Percentiles rank a stretch among this genome's conserved stretches.
phyloP scores from a whole-genome alignment of 2,329 filamentous ascomycete species.

The Talaromyces albobiverticillius region DNA sequence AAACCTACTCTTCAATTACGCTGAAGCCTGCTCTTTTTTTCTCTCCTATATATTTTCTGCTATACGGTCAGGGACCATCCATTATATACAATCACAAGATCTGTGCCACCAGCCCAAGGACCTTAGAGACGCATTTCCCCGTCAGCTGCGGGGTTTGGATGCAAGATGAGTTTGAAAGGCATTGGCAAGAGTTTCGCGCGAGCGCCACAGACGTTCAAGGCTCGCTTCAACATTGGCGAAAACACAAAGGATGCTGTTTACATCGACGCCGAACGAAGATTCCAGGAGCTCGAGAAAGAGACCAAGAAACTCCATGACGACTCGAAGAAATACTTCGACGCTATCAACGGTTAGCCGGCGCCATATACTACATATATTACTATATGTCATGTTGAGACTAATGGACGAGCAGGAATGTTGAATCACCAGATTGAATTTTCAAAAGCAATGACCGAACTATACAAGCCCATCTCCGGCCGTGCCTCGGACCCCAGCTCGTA shows the following conservation, averaged over 20 bases:
- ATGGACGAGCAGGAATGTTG: conserved; percentile 67
- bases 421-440: conserved; percentile 98
- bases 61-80: not conserved
- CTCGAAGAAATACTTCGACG: conserved; percentile 94
- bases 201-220: conserved; percentile 88
- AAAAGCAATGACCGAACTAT: conserved; percentile 90
- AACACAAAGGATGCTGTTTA: conserved; percentile 94
- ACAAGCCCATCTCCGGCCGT: conserved; percentile 95
- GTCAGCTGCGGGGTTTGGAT: conserved; percentile 13
- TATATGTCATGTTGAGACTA: not conserved
- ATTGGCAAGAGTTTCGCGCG: conserved; percentile 85
- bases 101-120: not conserved
- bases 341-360: conserved; percentile 79
- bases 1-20: not conserved
- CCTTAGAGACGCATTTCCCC: not conserved
- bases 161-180: conserved; percentile 89
- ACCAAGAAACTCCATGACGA: conserved; percentile 97
- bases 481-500: conserved; percentile 88
- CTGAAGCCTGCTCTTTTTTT: not conserved
- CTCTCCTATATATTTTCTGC: not conserved
- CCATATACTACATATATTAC: not conserved
- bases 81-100: not conserved
- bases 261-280: conserved; percentile 88
- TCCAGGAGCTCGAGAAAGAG: conserved; percentile 89
- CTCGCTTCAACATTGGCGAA: conserved; percentile 92